Conservation (phyloP, 106 monocot species). For the Dendrobium catenatum region DNA sequence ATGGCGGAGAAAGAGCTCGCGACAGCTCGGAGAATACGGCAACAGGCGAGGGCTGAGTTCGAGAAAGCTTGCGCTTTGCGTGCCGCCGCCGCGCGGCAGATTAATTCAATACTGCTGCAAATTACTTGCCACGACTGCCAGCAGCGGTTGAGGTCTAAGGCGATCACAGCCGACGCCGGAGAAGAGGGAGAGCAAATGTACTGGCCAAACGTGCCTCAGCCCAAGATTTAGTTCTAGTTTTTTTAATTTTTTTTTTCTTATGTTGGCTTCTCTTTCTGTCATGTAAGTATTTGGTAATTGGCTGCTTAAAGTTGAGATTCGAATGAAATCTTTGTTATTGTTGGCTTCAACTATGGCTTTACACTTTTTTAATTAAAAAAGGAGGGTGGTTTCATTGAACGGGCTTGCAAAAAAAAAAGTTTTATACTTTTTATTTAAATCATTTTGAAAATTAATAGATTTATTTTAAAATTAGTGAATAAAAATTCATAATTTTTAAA, state of each 20-base stretch:
- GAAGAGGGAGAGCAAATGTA: neutral
- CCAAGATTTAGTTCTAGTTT: neutral
- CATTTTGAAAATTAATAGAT: too few species aligned
- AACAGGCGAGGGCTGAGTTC: constrained; percentile 44
- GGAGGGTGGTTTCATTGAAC: too few species aligned
- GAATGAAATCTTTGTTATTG: constrained; percentile 1
- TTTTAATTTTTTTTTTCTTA: neutral
- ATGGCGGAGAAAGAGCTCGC: constrained; percentile 40
- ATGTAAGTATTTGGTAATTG: constrained; percentile 4
- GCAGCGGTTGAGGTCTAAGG: constrained; percentile 11
- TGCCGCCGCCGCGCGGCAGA: constrained; percentile 29
- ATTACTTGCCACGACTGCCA: constrained; percentile 48
- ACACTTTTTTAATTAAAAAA: neutral
- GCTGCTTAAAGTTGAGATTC: neutral
- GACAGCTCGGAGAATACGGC: constrained; percentile 33
- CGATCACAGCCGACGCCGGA: neutral
- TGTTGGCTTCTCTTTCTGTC: neutral
- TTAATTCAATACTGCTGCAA: constrained; percentile 25
- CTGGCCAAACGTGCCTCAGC: neutral
- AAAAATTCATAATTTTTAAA: too few species aligned
- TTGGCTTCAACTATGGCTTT: too few species aligned
- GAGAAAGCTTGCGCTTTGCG: constrained; percentile 24
- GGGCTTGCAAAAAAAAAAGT: too few species aligned
- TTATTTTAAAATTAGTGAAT: too few species aligned
- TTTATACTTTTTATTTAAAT: too few species aligned